These are phyloP conservation scores for Cystoisospora suis DNA, from an alignment of 169 alveolate species.

Conservation along the genomic window DNA sequence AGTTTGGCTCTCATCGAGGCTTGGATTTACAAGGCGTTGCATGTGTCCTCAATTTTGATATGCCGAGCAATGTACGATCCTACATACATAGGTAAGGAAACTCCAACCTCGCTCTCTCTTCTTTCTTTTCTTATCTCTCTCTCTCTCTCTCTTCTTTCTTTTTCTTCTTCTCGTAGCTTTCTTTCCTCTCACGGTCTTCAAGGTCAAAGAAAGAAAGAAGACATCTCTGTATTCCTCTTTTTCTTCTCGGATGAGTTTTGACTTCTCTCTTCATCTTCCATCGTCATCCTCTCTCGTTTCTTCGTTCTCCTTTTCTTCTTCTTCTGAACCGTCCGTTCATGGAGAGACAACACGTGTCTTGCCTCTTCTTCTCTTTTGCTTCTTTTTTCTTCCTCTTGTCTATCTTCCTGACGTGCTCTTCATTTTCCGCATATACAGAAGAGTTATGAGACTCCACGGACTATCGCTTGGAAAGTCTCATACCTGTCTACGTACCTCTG, in stretches of 20 bases:
- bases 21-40: conserved; percentile 87
- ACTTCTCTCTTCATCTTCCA: neutral
- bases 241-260: neutral
- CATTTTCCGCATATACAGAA: too few species aligned
- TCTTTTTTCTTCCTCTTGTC: neutral
- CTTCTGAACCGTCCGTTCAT: neutral
- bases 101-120: neutral
- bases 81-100: conserved; percentile 87
- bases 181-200: too few species aligned
- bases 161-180: neutral
- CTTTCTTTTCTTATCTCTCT: neutral
- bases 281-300: neutral
- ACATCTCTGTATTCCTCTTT: neutral
- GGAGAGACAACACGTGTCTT: neutral
- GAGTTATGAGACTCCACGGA: too few species aligned
- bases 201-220: neutral
- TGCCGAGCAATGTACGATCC: conserved; percentile 83
- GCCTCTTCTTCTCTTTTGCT: neutral
- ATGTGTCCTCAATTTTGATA: conserved; percentile 85
- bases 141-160: neutral
- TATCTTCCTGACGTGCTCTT: too few species aligned
- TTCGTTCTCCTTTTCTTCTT: neutral
- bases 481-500: too few species aligned
- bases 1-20: conserved; percentile 75
- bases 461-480: too few species aligned